Conservation (phyloP, 2,329 filamentous ascomycete genomes). For the Meredithiella fracta region DNA sequence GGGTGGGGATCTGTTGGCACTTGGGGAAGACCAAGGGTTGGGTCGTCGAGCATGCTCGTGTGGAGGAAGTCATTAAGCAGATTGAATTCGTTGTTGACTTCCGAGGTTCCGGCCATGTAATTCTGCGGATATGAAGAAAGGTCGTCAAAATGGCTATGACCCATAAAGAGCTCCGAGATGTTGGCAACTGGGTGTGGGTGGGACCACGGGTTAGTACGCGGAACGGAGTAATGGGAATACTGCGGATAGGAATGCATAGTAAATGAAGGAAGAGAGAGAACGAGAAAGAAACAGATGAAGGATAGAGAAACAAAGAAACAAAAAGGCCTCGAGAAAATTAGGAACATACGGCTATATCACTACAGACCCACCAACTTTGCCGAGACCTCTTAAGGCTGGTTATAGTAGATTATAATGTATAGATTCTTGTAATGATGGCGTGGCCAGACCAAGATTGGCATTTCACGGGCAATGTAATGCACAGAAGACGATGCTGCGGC, state of each 20-base stretch:
- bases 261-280: neutral
- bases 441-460: neutral
- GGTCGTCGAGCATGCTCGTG: slow-evolving; percentile 77
- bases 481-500: neutral
- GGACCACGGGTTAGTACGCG: neutral
- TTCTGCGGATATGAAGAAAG: slow-evolving; percentile 88
- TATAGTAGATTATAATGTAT: no score
- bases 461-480: neutral
- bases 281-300: neutral
- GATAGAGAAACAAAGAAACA: neutral
- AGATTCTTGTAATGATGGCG: neutral
- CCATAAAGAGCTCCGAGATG: slow-evolving; percentile 33
- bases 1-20: slow-evolving; percentile 17
- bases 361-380: no score
- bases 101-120: slow-evolving; percentile 71
- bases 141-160: slow-evolving; percentile 76
- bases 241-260: neutral
- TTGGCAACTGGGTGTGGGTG: neutral
- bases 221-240: neutral
- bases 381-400: no score
- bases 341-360: neutral
- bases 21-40: slow-evolving; percentile 20
- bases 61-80: slow-evolving; percentile 92
- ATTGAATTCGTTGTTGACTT: slow-evolving; percentile 94
- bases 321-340: neutral